Evolutionary conservation across 352 stramenopile species (phyloP).

Genomic region (Phytophthora constricta): DNA sequence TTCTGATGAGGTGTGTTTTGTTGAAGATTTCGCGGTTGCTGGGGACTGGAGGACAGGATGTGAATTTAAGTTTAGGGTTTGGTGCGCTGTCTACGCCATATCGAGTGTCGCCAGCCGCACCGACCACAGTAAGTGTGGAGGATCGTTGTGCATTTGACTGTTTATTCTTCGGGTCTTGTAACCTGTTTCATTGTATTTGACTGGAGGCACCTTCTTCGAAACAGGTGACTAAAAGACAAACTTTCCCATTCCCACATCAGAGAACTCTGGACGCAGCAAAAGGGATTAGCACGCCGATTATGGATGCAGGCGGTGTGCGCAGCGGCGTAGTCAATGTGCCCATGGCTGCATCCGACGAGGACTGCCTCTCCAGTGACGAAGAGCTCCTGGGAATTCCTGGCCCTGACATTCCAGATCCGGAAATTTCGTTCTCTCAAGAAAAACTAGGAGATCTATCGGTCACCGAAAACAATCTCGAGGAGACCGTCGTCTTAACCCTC

Average conservation of each 20-base stretch:
- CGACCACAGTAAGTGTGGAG: constrained; percentile 30
- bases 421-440: constrained; percentile 73
- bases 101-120: constrained; percentile 3
- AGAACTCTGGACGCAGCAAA: constrained; percentile 23
- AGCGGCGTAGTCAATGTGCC: constrained; percentile 12
- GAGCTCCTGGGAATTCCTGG: constrained; percentile 56
- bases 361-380: constrained; percentile 61
- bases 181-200: not conserved
- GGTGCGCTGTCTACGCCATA: constrained; percentile 31
- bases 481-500: constrained; percentile 44
- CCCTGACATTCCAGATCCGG: constrained; percentile 46
- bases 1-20: not conserved
- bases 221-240: constrained; percentile 26
- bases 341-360: constrained; percentile 25
- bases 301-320: constrained; percentile 15
- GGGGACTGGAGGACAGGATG: constrained; percentile 22
- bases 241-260: constrained; percentile 28
- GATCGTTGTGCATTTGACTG: not conserved
- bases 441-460: constrained; percentile 74
- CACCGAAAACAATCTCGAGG: constrained; percentile 50
- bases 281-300: constrained; percentile 27
- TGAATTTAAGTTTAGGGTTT: constrained; percentile 18
- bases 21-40: constrained; percentile 34
- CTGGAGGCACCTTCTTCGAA: constrained; percentile 34
- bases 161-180: not conserved